Evolutionary conservation across 345 rosid species (phyloP), one percentile per base, ranked within the genome.

Genomic region (Anastatica hierochuntica): DNA sequence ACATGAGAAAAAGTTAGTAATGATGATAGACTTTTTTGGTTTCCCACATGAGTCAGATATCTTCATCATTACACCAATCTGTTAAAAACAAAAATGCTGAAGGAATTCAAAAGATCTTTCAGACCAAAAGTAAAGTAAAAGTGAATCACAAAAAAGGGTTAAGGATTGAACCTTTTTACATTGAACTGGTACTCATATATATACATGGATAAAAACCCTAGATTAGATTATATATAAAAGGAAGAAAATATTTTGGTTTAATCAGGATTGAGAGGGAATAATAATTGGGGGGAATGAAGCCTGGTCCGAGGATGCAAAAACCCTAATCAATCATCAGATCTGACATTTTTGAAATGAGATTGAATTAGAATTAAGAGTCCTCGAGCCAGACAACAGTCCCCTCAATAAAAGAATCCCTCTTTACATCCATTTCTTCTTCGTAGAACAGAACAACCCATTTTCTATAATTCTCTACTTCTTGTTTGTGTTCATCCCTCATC

Each of bases 271-370:
- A 43, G 58, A 56, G 72, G 75, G 67, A 79, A 69, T 72, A 58
- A 58, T 58, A 75, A 76, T 86, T 86, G 95, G 85, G 95, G 92
- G 95, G 95, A 86, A 86, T 86, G 95, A 86, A 86, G 95, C 95
- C 95, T 86, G 95, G 95, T 86, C 95, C 95, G 95, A 86, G 67
- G 74, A 76, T 76, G 20, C 85, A 62, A 46, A 43, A 58, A 49
- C n/a, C n/a, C n/a, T n/a, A n/a, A n/a, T n/a, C n/a, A n/a, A n/a
- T n/a, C n/a, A n/a, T n/a, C n/a, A n/a, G n/a, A n/a, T n/a, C n/a
- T n/a, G n/a, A n/a, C n/a, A n/a, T n/a, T n/a, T n/a, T n/a, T n/a
- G n/a, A n/a, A n/a, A n/a, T n/a, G n/a, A n/a, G n/a, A n/a, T n/a
- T n/a, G n/a, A n/a, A n/a, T n/a, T n/a, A n/a, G n/a, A n/a, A n/a